Conservation (phyloP, 257 asterid genomes). For the Plectranthus barbatus region DNA sequence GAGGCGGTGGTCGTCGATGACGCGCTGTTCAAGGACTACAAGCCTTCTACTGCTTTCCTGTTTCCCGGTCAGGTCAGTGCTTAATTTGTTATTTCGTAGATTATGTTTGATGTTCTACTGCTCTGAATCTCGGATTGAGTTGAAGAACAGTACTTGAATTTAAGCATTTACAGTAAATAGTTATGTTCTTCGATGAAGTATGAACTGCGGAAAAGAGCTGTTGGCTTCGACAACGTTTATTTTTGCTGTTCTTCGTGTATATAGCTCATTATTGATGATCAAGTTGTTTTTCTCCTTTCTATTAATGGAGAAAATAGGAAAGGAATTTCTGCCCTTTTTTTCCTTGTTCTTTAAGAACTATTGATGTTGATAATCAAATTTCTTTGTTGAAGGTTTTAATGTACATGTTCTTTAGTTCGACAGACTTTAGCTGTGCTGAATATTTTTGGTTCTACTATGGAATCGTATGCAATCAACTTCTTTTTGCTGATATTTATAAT, state of each 20-base stretch:
- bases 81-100: not conserved
- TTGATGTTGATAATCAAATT: not conserved
- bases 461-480: not conserved
- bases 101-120: not conserved
- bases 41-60: slow-evolving; percentile 78
- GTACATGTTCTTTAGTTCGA: not conserved
- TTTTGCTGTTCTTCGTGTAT: slow-evolving; percentile 5
- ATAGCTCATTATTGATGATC: not conserved
- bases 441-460: not conserved
- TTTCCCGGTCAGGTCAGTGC: slow-evolving; percentile 90
- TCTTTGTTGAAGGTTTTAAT: not conserved
- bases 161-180: not conserved
- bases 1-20: slow-evolving; percentile 48
- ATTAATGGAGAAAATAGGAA: not conserved
- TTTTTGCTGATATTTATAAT: not conserved
- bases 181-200: too few relatives aligned
- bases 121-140: slow-evolving; percentile 3
- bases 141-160: not conserved
- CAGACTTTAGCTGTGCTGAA: not conserved
- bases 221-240: not conserved
- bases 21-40: slow-evolving; percentile 60
- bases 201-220: not conserved
- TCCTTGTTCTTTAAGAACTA: too few relatives aligned
- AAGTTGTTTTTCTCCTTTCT: not conserved
- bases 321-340: not conserved